These are phyloP conservation scores for Rhodotorula diobovata DNA, from an alignment of 768 basidiomycete genomes.

Conservation along the genomic window DNA sequence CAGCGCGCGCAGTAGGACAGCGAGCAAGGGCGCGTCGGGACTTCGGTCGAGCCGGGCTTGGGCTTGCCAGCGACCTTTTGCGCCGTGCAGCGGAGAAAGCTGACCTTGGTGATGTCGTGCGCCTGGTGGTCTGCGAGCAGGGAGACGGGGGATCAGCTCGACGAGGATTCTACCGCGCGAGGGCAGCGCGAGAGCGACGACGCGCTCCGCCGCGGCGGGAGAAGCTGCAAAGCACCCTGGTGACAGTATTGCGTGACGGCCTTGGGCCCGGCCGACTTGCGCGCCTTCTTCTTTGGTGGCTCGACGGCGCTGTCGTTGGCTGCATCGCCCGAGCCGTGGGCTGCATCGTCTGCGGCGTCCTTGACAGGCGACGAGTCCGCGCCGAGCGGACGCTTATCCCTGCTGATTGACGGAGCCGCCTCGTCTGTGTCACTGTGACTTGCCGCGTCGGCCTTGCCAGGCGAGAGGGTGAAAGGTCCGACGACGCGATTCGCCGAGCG, in stretches of 20 bases:
- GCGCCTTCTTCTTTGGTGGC: conserved; percentile 10
- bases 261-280: background rate
- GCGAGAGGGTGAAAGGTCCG: background rate
- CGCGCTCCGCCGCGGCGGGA: no score
- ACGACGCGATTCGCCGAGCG: background rate
- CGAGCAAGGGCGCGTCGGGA: conserved; percentile 3
- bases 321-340: background rate
- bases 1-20: conserved; percentile 10
- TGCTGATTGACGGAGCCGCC: background rate
- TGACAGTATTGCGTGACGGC: conserved; percentile 5
- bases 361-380: background rate
- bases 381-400: background rate
- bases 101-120: background rate
- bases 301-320: no score
- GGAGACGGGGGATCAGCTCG: background rate
- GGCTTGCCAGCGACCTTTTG: background rate
- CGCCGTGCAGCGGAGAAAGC: conserved; percentile 8
- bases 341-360: background rate
- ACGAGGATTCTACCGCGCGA: background rate
- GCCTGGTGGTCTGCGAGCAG: conserved; percentile 6
- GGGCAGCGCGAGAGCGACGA: no score
- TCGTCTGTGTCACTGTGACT: background rate
- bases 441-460: background rate
- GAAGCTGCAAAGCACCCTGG: background rate
- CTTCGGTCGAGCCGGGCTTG: background rate